Conservation (phyloP, 1,139 yeast genomes). For the Scheffersomyces illinoinensis region DNA sequence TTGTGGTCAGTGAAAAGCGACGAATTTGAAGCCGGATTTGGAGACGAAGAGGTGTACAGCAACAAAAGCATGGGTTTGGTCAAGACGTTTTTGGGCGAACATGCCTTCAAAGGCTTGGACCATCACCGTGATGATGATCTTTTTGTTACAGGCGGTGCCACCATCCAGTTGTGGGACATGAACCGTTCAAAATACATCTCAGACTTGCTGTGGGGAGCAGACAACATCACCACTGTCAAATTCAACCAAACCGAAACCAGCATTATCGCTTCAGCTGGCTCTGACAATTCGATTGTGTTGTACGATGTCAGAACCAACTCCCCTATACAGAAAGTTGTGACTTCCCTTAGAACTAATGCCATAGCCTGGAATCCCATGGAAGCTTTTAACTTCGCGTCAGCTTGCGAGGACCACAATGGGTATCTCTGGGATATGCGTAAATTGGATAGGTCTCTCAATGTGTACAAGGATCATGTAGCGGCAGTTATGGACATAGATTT, state of each 20-base stretch:
- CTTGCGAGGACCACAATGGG: constrained; percentile 91
- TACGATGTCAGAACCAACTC: constrained; percentile 92
- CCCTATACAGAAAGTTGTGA: constrained; percentile 88
- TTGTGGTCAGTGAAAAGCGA: constrained; percentile 65
- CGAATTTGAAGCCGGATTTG: constrained; percentile 38
- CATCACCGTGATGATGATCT: constrained; percentile 73
- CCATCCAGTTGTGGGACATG: constrained; percentile 87
- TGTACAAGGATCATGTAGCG: constrained; percentile 93
- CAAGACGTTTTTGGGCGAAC: constrained; percentile 80
- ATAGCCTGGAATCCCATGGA: constrained; percentile 98
- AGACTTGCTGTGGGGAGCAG: constrained; percentile 94
- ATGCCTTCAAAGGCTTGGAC: constrained; percentile 82
- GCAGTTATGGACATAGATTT: constrained; percentile 95
- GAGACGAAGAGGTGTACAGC: constrained; percentile 38
- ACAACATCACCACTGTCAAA: constrained; percentile 76
- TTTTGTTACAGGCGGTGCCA: constrained; percentile 92
- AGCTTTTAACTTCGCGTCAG: constrained; percentile 90
- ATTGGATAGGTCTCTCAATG: constrained; percentile 73
- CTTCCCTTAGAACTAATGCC: constrained; percentile 80
- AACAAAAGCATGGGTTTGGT: constrained; percentile 48
- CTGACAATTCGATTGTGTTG: constrained; percentile 85
- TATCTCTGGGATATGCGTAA: constrained; percentile 97
- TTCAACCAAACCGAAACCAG: constrained; percentile 92
- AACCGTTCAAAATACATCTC: constrained; percentile 74
- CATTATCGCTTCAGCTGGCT: constrained; percentile 86